These are phyloP conservation scores for Sporormia fimetaria DNA, from an alignment of 495 filamentous ascomycete species.

Conservation along the genomic window DNA sequence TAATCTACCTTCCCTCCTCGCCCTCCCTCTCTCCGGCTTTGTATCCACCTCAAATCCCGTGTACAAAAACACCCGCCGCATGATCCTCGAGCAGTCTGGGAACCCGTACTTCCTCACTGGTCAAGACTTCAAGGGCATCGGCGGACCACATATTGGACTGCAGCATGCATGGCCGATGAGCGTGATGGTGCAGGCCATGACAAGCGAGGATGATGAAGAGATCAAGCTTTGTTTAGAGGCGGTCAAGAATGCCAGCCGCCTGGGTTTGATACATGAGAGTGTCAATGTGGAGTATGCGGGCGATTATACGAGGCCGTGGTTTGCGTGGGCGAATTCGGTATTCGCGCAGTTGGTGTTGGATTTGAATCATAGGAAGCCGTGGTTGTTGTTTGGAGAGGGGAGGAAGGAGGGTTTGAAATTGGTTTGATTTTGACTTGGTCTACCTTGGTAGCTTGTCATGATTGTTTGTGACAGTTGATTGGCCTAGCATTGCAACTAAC, in stretches of 20 bases:
- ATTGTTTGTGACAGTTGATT: not conserved
- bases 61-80: constrained; percentile 84
- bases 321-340: constrained; percentile 95
- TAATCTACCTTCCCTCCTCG: constrained; percentile 82
- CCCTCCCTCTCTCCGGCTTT: constrained; percentile 81
- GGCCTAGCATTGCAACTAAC: not conserved
- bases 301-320: constrained; percentile 75
- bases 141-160: constrained; percentile 74
- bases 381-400: constrained; percentile 66
- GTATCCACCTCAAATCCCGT: constrained; percentile 50
- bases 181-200: constrained; percentile 80
- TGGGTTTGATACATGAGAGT: constrained; percentile 86
- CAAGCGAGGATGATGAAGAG: constrained; percentile 74
- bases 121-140: constrained; percentile 73
- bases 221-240: constrained; percentile 58
- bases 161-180: constrained; percentile 97
- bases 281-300: constrained; percentile 65
- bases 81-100: constrained; percentile 65
- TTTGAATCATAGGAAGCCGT: constrained; percentile 71
- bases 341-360: constrained; percentile 91
- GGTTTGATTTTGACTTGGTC: not conserved
- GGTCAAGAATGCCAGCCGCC: constrained; percentile 58
- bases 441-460: not conserved
- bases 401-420: not conserved
- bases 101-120: constrained; percentile 89